phyloP scores from a whole-genome alignment of 306 rosid genomes.

The Vigna angularis region DNA sequence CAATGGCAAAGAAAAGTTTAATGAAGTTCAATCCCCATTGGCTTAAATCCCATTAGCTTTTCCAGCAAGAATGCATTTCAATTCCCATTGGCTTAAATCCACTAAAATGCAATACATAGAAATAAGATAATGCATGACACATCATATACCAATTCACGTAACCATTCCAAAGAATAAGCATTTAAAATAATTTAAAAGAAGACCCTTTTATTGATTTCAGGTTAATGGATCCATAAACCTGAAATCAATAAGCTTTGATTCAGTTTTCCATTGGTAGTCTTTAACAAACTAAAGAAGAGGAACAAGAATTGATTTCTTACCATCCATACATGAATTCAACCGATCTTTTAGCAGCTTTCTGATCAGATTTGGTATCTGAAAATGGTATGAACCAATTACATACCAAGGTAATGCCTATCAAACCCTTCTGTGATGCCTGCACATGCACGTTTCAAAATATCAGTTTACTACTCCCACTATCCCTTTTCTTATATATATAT shows the following conservation, averaged over 20 bases:
- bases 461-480: neutral
- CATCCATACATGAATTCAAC: conserved; percentile 62
- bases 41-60: too few species aligned
- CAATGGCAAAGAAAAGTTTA: too few species aligned
- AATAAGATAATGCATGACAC: too few species aligned
- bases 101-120: too few species aligned
- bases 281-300: too few species aligned
- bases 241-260: neutral
- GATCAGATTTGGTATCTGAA: conserved; percentile 36
- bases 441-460: neutral
- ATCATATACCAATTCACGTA: too few species aligned
- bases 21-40: too few species aligned
- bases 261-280: neutral
- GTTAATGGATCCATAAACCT: conserved; percentile 70
- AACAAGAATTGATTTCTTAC: conserved; percentile 32
- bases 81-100: too few species aligned
- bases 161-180: too few species aligned
- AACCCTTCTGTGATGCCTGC: conserved; percentile 52
- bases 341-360: conserved; percentile 45
- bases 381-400: conserved; percentile 49
- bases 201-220: too few species aligned
- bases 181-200: too few species aligned
- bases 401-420: conserved; percentile 59
- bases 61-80: too few species aligned
- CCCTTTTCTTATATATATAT: neutral